phyloP scores from a whole-genome alignment of 2,329 filamentous ascomycete genomes.

The Microcyclosporella mali region DNA sequence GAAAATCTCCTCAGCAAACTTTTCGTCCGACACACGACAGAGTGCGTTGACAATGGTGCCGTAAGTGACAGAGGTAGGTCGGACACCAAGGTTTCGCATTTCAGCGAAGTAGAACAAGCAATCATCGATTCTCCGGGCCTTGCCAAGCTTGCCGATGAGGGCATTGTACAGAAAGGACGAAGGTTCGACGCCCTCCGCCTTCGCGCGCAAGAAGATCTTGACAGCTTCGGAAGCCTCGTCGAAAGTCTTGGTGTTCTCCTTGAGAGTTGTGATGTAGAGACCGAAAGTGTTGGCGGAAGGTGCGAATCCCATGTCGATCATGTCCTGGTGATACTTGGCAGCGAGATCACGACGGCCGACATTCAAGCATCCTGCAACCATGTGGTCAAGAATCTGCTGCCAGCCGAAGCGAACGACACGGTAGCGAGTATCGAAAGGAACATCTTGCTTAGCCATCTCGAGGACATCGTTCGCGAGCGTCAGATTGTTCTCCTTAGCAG shows the following conservation, averaged over 20 bases:
- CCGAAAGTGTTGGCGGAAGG: conserved; percentile 97
- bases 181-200: conserved; percentile 88
- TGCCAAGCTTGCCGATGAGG: conserved; percentile 94
- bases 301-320: conserved; percentile 81
- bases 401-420: conserved; percentile 87
- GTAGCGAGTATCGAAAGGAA: conserved; percentile 79
- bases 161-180: conserved; percentile 98
- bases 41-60: conserved; percentile 97
- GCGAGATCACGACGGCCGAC: conserved; percentile 75
- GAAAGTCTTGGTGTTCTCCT: conserved; percentile 94
- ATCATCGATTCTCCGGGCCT: conserved; percentile 95
- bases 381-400: conserved; percentile 92
- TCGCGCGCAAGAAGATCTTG: conserved; percentile 92
- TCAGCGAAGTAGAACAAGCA: conserved; percentile 97
- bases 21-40: conserved; percentile 94
- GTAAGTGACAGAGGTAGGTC: conserved; percentile 95
- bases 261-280: conserved; percentile 97
- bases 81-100: conserved; percentile 88
- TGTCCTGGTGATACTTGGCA: conserved; percentile 81
- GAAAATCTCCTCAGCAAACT: conserved; percentile 94
- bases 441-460: conserved; percentile 79
- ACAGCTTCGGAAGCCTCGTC: conserved; percentile 95
- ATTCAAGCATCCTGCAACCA: conserved; percentile 87
- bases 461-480: conserved; percentile 80
- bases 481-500: conserved; percentile 78